Base-by-base conservation (phyloP, 225 moss, liverwort and hornwort species). In the Neckera pumila region DNA sequence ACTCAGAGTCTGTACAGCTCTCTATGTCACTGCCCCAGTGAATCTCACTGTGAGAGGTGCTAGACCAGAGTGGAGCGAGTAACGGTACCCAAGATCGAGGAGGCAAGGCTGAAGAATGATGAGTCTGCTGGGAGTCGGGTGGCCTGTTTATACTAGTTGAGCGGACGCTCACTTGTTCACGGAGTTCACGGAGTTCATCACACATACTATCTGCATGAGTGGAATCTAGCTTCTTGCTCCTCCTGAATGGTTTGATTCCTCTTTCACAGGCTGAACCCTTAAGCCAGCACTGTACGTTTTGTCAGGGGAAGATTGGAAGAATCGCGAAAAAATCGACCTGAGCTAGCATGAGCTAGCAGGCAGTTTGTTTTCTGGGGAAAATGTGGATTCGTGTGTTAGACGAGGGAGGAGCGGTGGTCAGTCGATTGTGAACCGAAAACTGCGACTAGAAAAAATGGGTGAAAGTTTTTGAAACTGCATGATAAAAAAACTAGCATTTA, bases 1-100 rank as follows among this genome's bases (percentile, higher is more conserved):
- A 12, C 92, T 90, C 92, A 90, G 17, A 92, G 90, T 84, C 90
- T 83, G 90, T 1, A 88, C 69, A 90, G 92, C 92, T 92, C 92
- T 88, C 92, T 10, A 90, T 86, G 67, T 38, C 90, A 34, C 86
- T 75, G 60, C 88, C 87, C 83, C 90, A 40, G 62, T 34, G 69
- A 57, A 69, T 43, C 43, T 10, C 62, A 43, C 33, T 31, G 40
- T 5, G 57, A 57, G 84, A 70, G 84, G 70, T 38, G 22, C 67
- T 67, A 8, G 23, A 62, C 45, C 43, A 10, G 26, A 13, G n/a
- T 40, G 10, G 21, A 62, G n/a, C n/a, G n/a, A n/a, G 43, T 43
- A 77, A 26, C 23, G 22, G 36, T 23, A 74, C 6, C 47, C 30
- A 49, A 67, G 76, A n/a, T n/a, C n/a, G n/a, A 49, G 33, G 33